A percentile compares a stretch with the other conserved stretches of the same genome.
Evolutionary conservation across 1,284 basidiomycete genomes (phyloP).

Genomic region (Pholiota adiposa): DNA sequence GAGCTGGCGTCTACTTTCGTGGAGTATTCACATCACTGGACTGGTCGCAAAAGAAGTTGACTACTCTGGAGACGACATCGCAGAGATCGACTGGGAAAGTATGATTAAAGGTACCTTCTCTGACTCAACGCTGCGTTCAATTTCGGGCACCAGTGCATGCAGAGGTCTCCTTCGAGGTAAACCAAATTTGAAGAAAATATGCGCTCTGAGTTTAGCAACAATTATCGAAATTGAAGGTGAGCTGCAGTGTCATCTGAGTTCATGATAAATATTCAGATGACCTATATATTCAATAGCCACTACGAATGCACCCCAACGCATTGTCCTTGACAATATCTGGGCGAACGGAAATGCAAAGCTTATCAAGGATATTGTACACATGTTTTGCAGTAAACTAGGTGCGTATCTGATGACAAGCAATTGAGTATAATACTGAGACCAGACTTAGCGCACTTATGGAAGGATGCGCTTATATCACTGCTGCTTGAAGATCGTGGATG

Average conservation of each 20-base stretch:
- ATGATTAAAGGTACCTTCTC: neutral
- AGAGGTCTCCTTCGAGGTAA: neutral
- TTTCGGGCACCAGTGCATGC: neutral
- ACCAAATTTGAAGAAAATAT: neutral
- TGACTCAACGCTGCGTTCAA: neutral
- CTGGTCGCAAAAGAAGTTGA: neutral
- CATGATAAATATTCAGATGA: too few species aligned
- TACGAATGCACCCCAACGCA: too few species aligned
- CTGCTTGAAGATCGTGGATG: too few species aligned
- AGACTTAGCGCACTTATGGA: too few species aligned
- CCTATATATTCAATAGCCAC: too few species aligned
- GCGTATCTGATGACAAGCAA: too few species aligned
- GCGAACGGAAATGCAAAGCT: too few species aligned
- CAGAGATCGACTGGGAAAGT: neutral
- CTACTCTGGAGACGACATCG: neutral
- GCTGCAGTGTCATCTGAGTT: neutral
- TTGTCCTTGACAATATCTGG: too few species aligned
- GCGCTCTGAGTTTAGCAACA: neutral
- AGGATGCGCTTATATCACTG: too few species aligned
- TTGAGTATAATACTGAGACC: too few species aligned
- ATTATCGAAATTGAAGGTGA: neutral
- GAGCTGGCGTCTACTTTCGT: neutral
- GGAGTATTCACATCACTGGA: neutral
- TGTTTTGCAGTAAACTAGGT: too few species aligned
- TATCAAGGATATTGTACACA: too few species aligned